phyloP scores from a whole-genome alignment of 768 basidiomycete genomes.

The Lactarius hengduanensis region DNA sequence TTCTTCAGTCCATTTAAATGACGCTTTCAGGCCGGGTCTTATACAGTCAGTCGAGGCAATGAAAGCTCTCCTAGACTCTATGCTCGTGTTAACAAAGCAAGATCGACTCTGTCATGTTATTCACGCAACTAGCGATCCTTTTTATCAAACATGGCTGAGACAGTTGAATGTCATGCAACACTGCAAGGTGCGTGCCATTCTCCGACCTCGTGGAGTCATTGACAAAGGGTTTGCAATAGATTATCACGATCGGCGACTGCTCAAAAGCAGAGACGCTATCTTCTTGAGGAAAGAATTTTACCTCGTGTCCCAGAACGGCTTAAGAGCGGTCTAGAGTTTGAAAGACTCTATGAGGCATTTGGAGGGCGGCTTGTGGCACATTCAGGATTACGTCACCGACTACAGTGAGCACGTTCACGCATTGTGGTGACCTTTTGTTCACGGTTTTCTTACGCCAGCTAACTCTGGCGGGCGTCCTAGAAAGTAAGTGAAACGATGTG shows the following conservation, averaged over 20 bases:
- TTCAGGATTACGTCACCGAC: constrained; percentile 77
- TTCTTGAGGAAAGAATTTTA: constrained; percentile 63
- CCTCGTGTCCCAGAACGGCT: constrained; percentile 69
- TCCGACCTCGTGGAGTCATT: neutral
- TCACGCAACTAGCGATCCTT: constrained; percentile 80
- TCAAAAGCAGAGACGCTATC: constrained; percentile 63
- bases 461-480: constrained; percentile 70
- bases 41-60: constrained; percentile 78
- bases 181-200: constrained; percentile 55
- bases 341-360: constrained; percentile 71
- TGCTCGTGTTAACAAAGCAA: constrained; percentile 86
- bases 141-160: constrained; percentile 81
- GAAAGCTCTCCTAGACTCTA: constrained; percentile 82
- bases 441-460: constrained; percentile 41
- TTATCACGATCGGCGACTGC: constrained; percentile 79
- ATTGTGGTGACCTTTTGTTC: neutral
- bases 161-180: constrained; percentile 80
- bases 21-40: constrained; percentile 54
- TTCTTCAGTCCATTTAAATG: neutral
- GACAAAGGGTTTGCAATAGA: constrained; percentile 39
- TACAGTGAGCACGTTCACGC: constrained; percentile 48
- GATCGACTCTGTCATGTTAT: constrained; percentile 82
- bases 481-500: constrained; percentile 47
- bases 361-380: constrained; percentile 84
- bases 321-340: constrained; percentile 58